These are phyloP conservation scores for Geotrichum klebahnii DNA, from an alignment of 1,139 yeast genomes.

Conservation along the genomic window DNA sequence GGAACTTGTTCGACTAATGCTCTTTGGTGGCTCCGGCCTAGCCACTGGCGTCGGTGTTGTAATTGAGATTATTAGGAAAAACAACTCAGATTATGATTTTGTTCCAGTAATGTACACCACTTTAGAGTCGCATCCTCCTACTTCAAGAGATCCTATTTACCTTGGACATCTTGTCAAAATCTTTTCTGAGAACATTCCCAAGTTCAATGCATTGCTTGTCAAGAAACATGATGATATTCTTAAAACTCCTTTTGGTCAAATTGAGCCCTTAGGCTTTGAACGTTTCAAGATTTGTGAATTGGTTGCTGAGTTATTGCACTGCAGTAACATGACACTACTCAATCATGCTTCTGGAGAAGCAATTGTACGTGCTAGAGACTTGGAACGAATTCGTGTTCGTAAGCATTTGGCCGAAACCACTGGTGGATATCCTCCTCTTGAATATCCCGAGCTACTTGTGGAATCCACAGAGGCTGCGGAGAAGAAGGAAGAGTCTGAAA, in stretches of 20 bases:
- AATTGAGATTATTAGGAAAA: constrained; percentile 90
- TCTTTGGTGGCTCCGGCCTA: constrained; percentile 84
- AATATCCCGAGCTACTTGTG: too few species aligned
- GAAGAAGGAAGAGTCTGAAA: too few species aligned
- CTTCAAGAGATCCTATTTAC: constrained; percentile 90
- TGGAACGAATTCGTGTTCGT: constrained; percentile 52
- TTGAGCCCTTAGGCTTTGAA: constrained; percentile 92
- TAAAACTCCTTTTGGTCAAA: constrained; percentile 66
- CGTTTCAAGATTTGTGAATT: constrained; percentile 91
- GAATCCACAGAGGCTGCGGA: too few species aligned
- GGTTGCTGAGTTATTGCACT: constrained; percentile 89
- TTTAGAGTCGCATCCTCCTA: constrained; percentile 88
- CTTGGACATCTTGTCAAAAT: constrained; percentile 80
- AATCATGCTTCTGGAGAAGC: constrained; percentile 82
- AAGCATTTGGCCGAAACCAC: constrained; percentile 30
- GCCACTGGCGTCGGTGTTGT: constrained; percentile 95
- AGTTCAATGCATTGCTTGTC: constrained; percentile 57
- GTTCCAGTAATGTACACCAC: constrained; percentile 85
- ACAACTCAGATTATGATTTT: constrained; percentile 91
- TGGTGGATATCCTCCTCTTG: constrained; percentile 10
- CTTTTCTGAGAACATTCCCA: constrained; percentile 70
- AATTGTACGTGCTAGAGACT: constrained; percentile 72
- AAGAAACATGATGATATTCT: constrained; percentile 40
- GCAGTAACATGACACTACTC: constrained; percentile 91
- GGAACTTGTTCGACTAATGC: constrained; percentile 73